Conservation (phyloP, 345 rosid species). For the Sonneratia alba region DNA sequence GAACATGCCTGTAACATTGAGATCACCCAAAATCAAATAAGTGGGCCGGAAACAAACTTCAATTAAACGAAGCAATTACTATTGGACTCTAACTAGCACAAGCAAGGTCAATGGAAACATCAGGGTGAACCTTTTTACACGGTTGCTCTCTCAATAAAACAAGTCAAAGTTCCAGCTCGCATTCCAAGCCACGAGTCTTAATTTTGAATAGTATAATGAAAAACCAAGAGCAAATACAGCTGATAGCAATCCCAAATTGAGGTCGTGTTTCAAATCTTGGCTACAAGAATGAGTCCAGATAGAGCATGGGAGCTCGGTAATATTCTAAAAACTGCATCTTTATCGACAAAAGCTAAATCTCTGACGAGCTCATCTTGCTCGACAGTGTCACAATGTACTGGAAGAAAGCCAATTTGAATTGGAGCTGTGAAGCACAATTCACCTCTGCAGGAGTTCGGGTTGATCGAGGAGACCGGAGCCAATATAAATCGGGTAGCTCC, state of each 20-base stretch:
- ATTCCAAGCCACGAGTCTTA: no score
- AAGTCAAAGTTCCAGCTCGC: background rate
- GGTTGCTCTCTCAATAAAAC: background rate
- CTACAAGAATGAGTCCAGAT: background rate
- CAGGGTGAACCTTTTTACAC: background rate
- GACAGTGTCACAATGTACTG: background rate
- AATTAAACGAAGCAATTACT: background rate
- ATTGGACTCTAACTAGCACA: background rate
- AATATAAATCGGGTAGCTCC: slow-evolving; percentile 94
- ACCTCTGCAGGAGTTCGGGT: slow-evolving; percentile 78
- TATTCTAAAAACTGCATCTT: background rate
- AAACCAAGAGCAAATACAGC: background rate
- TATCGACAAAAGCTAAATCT: background rate
- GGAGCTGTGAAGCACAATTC: background rate
- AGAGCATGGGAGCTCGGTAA: background rate
- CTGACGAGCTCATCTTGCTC: background rate
- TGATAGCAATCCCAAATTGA: background rate
- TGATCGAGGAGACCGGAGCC: slow-evolving; percentile 83
- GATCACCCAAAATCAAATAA: slow-evolving; percentile 1
- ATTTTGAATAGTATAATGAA: no score
- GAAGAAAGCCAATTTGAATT: background rate
- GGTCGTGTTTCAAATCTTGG: background rate
- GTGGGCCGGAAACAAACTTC: background rate
- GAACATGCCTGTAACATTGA: slow-evolving; percentile 57
- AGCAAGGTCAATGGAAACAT: background rate